These are phyloP conservation scores for Neodidymelliopsis sp. DNA, from an alignment of 2,329 filamentous ascomycete genomes.

Conservation along the genomic window DNA sequence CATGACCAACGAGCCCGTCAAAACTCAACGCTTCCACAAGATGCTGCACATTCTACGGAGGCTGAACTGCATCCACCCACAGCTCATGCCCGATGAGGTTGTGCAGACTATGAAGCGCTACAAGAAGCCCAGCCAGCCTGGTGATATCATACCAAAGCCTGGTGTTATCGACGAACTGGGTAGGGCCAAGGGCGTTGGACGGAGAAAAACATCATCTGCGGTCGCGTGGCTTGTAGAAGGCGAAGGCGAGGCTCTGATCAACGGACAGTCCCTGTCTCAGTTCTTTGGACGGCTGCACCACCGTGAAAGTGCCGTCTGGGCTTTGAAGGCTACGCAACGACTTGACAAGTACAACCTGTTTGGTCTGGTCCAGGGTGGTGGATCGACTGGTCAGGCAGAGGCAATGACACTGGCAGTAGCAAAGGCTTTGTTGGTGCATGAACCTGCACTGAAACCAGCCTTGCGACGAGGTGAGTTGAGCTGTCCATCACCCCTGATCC, in stretches of 20 bases:
- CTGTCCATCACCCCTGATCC: slow-evolving; percentile 8
- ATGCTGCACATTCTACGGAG: slow-evolving; percentile 78
- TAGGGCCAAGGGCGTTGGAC: slow-evolving; percentile 79
- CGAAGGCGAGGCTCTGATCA: slow-evolving; percentile 86
- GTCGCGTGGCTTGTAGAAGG: slow-evolving; percentile 91
- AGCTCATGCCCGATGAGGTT: slow-evolving; percentile 75
- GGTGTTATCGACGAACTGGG: slow-evolving; percentile 77
- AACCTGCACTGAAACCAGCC: slow-evolving; percentile 87
- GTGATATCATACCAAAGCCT: slow-evolving; percentile 68
- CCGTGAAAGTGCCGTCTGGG: slow-evolving; percentile 92
- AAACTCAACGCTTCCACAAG: slow-evolving; percentile 75
- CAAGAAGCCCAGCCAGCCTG: slow-evolving; percentile 76
- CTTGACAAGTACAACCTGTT: slow-evolving; percentile 98
- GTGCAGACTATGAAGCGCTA: slow-evolving; percentile 70
- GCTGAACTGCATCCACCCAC: slow-evolving; percentile 84
- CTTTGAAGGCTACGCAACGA: slow-evolving; percentile 80
- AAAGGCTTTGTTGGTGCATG: slow-evolving; percentile 87
- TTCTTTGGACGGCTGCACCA: slow-evolving; percentile 90
- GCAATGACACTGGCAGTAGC: slow-evolving; percentile 89
- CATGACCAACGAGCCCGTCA: slow-evolving; percentile 56
- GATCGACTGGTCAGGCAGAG: slow-evolving; percentile 94
- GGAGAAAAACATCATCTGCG: slow-evolving; percentile 86
- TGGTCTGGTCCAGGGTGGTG: slow-evolving; percentile 83
- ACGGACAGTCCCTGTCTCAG: slow-evolving; percentile 83
- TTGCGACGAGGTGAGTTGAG: slow-evolving; percentile 81